These are phyloP conservation scores for Moniliophthora roreri DNA, from an alignment of 1,284 basidiomycete genomes.

Conservation along the genomic window DNA sequence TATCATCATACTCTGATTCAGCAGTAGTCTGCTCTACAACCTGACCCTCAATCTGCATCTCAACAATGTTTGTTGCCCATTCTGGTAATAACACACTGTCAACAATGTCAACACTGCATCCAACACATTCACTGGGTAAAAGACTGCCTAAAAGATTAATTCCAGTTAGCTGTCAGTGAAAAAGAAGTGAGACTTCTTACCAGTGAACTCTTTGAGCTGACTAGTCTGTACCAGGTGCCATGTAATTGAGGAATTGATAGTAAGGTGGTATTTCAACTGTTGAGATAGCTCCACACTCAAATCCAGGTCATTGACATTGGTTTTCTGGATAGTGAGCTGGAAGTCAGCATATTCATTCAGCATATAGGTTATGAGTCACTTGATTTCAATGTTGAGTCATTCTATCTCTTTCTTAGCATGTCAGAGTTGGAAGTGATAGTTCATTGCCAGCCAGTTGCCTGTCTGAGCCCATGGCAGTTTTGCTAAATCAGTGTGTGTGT, in stretches of 20 bases:
- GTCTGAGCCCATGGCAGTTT: conserved; percentile 1
- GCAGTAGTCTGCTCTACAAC: too few species aligned
- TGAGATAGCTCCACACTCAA: background rate
- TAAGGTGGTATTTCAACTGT: background rate
- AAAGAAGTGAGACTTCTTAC: background rate
- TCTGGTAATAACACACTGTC: too few species aligned
- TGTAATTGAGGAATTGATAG: background rate
- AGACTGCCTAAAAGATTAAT: too few species aligned
- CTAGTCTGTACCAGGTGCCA: background rate
- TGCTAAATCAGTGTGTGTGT: background rate
- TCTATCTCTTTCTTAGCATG: background rate
- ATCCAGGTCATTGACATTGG: background rate
- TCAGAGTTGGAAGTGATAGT: background rate
- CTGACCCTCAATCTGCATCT: too few species aligned
- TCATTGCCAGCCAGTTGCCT: background rate
- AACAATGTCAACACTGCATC: too few species aligned
- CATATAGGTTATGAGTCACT: background rate
- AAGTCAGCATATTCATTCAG: background rate
- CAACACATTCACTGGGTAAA: too few species aligned
- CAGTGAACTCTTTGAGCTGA: background rate
- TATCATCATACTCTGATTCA: too few species aligned
- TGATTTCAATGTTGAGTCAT: background rate
- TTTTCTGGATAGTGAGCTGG: background rate
- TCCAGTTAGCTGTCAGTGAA: too few species aligned
- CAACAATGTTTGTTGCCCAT: too few species aligned